Evolutionary conservation across 768 basidiomycete species (phyloP).

Genomic region (Auricularia sp.): DNA sequence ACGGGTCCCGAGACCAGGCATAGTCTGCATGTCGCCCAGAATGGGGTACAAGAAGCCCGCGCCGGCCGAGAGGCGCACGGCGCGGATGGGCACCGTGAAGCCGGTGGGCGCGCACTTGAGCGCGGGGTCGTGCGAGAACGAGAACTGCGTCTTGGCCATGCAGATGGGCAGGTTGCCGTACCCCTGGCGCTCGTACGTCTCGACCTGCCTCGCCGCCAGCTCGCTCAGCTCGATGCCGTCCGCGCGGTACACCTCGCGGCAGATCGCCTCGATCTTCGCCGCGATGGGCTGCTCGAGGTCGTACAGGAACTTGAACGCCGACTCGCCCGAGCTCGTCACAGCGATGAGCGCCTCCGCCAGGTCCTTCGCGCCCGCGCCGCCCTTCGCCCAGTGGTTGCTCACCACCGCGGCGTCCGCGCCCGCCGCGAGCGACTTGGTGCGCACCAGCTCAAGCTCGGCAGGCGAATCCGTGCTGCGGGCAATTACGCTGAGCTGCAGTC

Average conservation of each 20-base stretch:
- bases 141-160: slow-evolving; percentile 97
- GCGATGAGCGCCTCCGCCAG: slow-evolving; percentile 89
- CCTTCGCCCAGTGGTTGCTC: slow-evolving; percentile 96
- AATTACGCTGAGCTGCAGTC: neutral
- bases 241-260: slow-evolving; percentile 87
- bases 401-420: slow-evolving; percentile 94
- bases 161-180: slow-evolving; percentile 75
- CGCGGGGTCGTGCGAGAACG: slow-evolving; percentile 89
- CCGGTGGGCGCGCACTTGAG: slow-evolving; percentile 86
- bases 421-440: slow-evolving; percentile 64
- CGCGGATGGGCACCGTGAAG: slow-evolving; percentile 87
- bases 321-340: slow-evolving; percentile 64
- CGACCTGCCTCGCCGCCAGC: slow-evolving; percentile 73
- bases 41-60: slow-evolving; percentile 95
- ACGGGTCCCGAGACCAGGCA: slow-evolving; percentile 91
- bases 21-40: slow-evolving; percentile 94
- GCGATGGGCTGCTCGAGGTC: slow-evolving; percentile 74
- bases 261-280: slow-evolving; percentile 81
- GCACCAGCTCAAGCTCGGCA: slow-evolving; percentile 81
- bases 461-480: slow-evolving; percentile 67
- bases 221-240: slow-evolving; percentile 84
- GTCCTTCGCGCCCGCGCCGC: slow-evolving; percentile 80
- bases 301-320: slow-evolving; percentile 89
- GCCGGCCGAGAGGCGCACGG: slow-evolving; percentile 81
- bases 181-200: slow-evolving; percentile 87